Evolutionary conservation across 1,284 basidiomycete species (phyloP).

Genomic region (Leccinum solheimii): DNA sequence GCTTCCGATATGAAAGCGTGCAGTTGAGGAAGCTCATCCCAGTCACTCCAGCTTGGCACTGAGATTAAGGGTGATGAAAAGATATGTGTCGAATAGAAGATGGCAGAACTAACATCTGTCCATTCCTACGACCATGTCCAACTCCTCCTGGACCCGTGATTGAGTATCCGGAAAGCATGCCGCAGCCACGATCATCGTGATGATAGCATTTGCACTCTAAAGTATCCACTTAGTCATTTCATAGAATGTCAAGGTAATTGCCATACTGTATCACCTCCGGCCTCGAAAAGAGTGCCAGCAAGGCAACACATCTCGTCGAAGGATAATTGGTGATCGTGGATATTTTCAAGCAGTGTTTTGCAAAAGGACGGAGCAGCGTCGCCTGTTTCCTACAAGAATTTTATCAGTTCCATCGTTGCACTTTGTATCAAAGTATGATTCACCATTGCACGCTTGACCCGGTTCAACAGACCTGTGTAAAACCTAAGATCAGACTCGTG

Average conservation of each 20-base stretch:
- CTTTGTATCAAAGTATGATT: not conserved
- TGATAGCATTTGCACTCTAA: slow-evolving; percentile 26
- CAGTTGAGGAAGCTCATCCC: slow-evolving; percentile 51
- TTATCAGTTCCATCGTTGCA: slow-evolving; percentile 8
- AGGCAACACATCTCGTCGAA: slow-evolving; percentile 60
- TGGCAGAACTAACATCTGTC: slow-evolving; percentile 43
- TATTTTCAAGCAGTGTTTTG: slow-evolving; percentile 56
- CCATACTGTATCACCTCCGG: slow-evolving; percentile 59
- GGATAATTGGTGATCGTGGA: slow-evolving; percentile 48
- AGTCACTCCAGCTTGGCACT: slow-evolving; percentile 52
- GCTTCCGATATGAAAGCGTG: slow-evolving; percentile 63
- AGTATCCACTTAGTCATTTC: not conserved
- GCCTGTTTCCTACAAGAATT: slow-evolving; percentile 29
- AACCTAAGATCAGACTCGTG: slow-evolving; percentile 56
- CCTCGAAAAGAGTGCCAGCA: slow-evolving; percentile 64
- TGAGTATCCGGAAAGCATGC: slow-evolving; percentile 61
- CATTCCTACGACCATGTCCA: slow-evolving; percentile 58
- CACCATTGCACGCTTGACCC: slow-evolving; percentile 49
- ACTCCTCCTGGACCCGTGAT: slow-evolving; percentile 54
- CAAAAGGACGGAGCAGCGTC: slow-evolving; percentile 49
- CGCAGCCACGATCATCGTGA: slow-evolving; percentile 60
- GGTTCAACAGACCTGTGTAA: slow-evolving; percentile 50
- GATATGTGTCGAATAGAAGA: not conserved
- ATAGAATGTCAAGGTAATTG: too few species aligned
- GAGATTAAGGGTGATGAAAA: not conserved